Evolutionary conservation across 2,329 filamentous ascomycete species (phyloP).

Genomic region (Alternaria arborescens): DNA sequence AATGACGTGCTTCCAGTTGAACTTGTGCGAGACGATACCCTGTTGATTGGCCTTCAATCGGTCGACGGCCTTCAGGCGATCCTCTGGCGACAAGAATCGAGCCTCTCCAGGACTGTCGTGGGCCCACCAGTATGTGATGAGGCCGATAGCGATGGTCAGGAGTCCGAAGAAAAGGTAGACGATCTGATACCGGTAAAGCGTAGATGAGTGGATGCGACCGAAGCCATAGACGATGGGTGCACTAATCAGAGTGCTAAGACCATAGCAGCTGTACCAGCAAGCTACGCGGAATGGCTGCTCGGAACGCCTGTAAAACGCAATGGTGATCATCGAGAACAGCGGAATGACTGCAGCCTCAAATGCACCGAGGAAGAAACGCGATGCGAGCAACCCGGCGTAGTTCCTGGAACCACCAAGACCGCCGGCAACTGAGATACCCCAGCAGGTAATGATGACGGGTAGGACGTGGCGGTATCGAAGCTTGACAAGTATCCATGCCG

Average conservation of each 20-base stretch:
- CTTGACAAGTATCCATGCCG: slow-evolving; percentile 60
- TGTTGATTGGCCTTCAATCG: slow-evolving; percentile 77
- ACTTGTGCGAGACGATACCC: slow-evolving; percentile 73
- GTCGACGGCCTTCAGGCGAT: slow-evolving; percentile 73
- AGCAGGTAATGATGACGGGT: slow-evolving; percentile 53
- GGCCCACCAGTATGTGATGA: slow-evolving; percentile 54
- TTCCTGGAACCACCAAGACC: slow-evolving; percentile 30
- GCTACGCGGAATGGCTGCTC: slow-evolving; percentile 30
- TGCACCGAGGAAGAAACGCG: slow-evolving; percentile 34
- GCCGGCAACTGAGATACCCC: slow-evolving; percentile 54
- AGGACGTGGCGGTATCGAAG: slow-evolving; percentile 41
- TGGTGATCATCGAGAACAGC: slow-evolving; percentile 38
- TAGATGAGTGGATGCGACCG: slow-evolving; percentile 61
- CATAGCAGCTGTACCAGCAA: slow-evolving; percentile 74
- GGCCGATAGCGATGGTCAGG: slow-evolving; percentile 51
- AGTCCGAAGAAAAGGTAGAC: slow-evolving; percentile 56
- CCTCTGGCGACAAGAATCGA: slow-evolving; percentile 67
- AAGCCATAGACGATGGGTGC: slow-evolving; percentile 70
- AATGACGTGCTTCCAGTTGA: slow-evolving; percentile 70
- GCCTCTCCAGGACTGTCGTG: slow-evolving; percentile 68
- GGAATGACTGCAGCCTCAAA: slow-evolving; percentile 40
- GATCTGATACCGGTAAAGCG: slow-evolving; percentile 70
- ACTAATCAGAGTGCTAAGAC: slow-evolving; percentile 66
- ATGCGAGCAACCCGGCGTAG: slow-evolving; percentile 31
- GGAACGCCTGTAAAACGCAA: slow-evolving; percentile 33